Evolutionary conservation across 1,284 basidiomycete species (phyloP), one percentile per base, ranked within the genome.

Genomic region (Trametes pubescens): DNA sequence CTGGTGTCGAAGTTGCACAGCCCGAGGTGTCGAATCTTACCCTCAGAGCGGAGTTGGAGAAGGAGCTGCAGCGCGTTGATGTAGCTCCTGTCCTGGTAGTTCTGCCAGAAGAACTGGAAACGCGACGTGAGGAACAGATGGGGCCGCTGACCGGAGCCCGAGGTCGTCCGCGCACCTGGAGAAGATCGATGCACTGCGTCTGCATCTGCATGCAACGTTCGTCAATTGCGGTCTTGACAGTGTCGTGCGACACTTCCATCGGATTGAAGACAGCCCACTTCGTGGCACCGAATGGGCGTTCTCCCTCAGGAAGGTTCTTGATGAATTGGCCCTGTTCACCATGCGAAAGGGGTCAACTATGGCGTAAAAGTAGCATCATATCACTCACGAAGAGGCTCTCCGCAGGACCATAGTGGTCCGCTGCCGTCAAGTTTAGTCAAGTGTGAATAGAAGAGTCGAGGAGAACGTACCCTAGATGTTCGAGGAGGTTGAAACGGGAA

Each of bases 241-340:
- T 75, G 22, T 79, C 73, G 13, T 82, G 81, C 10, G 87, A 81
- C 10, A 84, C 78, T 21, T 76, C 75, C 11, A 81, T 80, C 14
- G 77, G 77, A 59, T 82, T 81, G 77, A 92, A 92, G 22, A 92
- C 83, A 75, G 91, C 92, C 90, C 90, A 92, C 72, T 92, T 93
- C 2, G 91, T 92, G 10, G 87, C 89, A 24, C 89, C 89, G 16
- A 92, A 64, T 2, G 90, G 81, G 5, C 74, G 61, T 18, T 35
- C 64, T 24, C 37, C 61, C 40, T 64, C 61, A n/a, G 66, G 57
- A 11, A 68, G 59, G 26, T 51, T 57, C 35, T 57, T 38, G 53
- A 60, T 48, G 49, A 65, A 67, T 72, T 88, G 84, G 16, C 90
- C 90, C 90, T 92, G 71, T 49, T 61, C 29, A 32, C 29, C 35